Conservation (phyloP, 352 stramenopile species). For the Phytophthora citrophthora region DNA sequence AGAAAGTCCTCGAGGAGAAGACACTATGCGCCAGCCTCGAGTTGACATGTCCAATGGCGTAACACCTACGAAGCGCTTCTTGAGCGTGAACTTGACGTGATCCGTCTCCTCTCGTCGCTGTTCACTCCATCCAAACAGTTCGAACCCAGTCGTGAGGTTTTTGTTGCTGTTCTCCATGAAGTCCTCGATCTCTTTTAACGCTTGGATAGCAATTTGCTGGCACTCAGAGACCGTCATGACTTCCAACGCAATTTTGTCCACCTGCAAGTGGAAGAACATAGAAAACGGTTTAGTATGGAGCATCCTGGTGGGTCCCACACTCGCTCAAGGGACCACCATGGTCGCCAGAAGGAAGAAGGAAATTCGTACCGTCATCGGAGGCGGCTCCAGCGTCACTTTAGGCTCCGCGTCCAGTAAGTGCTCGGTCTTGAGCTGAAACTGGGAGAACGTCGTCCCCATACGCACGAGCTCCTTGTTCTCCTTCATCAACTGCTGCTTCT, state of each 20-base stretch:
- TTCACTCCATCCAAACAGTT: constrained; percentile 63
- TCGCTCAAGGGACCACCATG: constrained; percentile 13
- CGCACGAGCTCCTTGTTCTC: constrained; percentile 61
- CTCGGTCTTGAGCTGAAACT: constrained; percentile 49
- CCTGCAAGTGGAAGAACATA: constrained; percentile 3
- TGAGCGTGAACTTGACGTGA: constrained; percentile 62
- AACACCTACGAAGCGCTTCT: constrained; percentile 49
- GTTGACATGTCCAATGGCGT: constrained; percentile 38
- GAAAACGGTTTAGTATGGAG: constrained; percentile 6
- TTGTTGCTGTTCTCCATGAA: constrained; percentile 49
- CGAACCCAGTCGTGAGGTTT: constrained; percentile 51
- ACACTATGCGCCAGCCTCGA: constrained; percentile 49
- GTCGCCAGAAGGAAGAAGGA: not conserved
- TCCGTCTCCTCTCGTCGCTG: constrained; percentile 42
- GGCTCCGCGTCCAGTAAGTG: constrained; percentile 41
- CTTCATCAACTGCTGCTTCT: constrained; percentile 54
- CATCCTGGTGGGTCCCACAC: constrained; percentile 15
- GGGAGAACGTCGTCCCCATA: constrained; percentile 44
- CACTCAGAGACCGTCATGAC: constrained; percentile 50
- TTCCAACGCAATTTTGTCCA: constrained; percentile 25
- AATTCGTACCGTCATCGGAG: constrained; percentile 15
- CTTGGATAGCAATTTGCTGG: constrained; percentile 36
- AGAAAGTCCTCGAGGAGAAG: constrained; percentile 28
- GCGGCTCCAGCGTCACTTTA: constrained; percentile 20
- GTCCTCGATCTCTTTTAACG: constrained; percentile 48